Conservation (phyloP, 2,329 filamentous ascomycete species). For the Hymenoscyphus infarciens region DNA sequence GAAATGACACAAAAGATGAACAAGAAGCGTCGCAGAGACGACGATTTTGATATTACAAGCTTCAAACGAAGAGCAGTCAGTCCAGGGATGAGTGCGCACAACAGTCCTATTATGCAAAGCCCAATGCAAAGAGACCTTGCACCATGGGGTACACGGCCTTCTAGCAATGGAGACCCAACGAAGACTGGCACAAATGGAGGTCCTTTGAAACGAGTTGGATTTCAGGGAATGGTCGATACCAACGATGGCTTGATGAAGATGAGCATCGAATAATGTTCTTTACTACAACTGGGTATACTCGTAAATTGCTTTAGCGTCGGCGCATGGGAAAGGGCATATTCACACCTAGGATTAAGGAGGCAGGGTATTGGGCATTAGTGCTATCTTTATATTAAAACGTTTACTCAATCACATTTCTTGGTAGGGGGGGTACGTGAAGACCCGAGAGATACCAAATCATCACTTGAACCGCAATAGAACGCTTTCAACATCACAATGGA, state of each 20-base stretch:
- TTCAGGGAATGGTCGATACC: constrained; percentile 95
- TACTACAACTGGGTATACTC: background rate
- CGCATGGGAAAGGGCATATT: background rate
- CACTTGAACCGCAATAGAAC: background rate
- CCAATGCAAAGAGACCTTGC: constrained; percentile 69
- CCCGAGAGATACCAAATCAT: background rate
- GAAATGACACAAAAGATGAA: constrained; percentile 77
- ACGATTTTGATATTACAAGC: constrained; percentile 81
- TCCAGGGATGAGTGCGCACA: constrained; percentile 85
- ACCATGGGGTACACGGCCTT: constrained; percentile 69
- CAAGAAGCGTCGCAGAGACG: constrained; percentile 80
- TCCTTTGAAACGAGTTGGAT: constrained; percentile 58
- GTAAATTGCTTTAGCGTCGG: constrained; percentile 1
- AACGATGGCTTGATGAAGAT: constrained; percentile 94
- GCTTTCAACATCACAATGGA: constrained; percentile 10
- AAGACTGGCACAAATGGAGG: constrained; percentile 47
- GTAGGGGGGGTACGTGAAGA: constrained; percentile 7
- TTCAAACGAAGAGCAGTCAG: constrained; percentile 92
- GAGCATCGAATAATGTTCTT: constrained; percentile 73
- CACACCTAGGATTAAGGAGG: background rate
- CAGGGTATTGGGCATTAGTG: background rate
- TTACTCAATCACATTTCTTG: background rate
- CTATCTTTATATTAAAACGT: background rate
- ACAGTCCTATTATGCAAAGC: constrained; percentile 83
- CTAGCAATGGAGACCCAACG: constrained; percentile 51